Evolutionary conservation across 169 alveolate genomes (phyloP), one percentile per base, ranked within the genome.

Genomic region (Eimeria praecox): DNA sequence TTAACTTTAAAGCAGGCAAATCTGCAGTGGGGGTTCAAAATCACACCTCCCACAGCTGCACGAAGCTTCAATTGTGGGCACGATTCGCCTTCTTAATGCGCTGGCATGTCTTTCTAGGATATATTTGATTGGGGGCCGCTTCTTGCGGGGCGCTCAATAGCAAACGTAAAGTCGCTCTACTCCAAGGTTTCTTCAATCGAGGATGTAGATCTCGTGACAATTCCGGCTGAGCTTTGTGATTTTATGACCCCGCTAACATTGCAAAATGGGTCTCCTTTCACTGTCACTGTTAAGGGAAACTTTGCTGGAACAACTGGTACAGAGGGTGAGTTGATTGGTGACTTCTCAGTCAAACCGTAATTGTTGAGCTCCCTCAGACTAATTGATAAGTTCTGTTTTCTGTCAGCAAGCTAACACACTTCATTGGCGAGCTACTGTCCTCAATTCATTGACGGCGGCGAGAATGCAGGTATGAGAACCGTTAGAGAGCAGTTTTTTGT

Each of bases 41-140:
- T 2, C 27, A 12, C 16, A 69, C 80, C 24, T 27, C 24, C 10
- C 44, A 66, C 46, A 66, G 46, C 54, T 73, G n/a, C 38, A 73
- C 30, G 83, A 16, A 38, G 30, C 42, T 3, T 69, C 30, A 35
- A 16, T 6, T 16, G 44, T 35, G 27, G 42, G n/a, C 35, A 35
- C 1, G 1, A 20, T 8, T 24, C 42, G 6, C 14, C 59, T 18
- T 0, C 35, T 18, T 77, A 16, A 16, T 46, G n/a, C 9, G 66
- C 59, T 42, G n/a, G 42, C 44, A 3, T 24, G 88, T 10, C n/a
- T 46, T 78, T 10, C n/a, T 56, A 98, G 97, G 97, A 97, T 38
- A 96, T 96, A 75, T 98, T 97, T 95, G 99, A 99, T 91, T 99
- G 98, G 91, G 99, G 99, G 24, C 99, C 99, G 54, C 97, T 99